Base-by-base conservation (phyloP, 2,329 filamentous ascomycete genomes). In the Herpotrichia juniperi region DNA sequence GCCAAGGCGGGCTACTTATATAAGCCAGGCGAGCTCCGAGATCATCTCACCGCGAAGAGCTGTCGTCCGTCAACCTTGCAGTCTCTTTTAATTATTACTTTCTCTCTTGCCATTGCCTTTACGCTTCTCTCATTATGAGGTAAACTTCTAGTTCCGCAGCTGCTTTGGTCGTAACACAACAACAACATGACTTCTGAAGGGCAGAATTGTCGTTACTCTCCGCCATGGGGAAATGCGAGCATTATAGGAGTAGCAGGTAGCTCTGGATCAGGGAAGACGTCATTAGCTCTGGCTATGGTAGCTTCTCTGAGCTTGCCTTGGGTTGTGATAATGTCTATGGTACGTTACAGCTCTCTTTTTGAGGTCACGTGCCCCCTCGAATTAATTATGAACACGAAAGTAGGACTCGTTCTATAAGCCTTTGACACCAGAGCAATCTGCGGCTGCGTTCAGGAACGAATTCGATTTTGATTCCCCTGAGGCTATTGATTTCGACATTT, bases 341-440 rank as follows among this genome's bases (percentile, higher is more conserved):
- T 93, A 82, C 69, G 67, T 59, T 49, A 42, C 7, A 51, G 25
- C 19, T 25, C 19, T 30, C 28, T 26, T 26, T 37, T 52, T 2
- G 34, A 31, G 47, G 54, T 64, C 70, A 70, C 63, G 62, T 69
- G 67, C 53, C 46, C 22, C n/a, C 47, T 43, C 19, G 28, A 47
- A 6, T 32, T 64, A 51, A 62, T 43, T 34, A 6, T 3, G 14
- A 24, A 14, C 37, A 11, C n/a, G 51, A 31, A 50, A 50, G 56
- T 65, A 96, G 91, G 94, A 99, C 75, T 97, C 93, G 11, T 99
- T 96, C 75, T 99, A 99, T 78, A 97, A 97, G 76, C 89, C 88
- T 16, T 78, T 99, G 62, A 89, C 85, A 16, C 81, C 87, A 2
- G 92, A 93, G 67, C 82, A 94, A 69, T 93, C 91, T 46, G 85